phyloP scores from a whole-genome alignment of 371 early-diverging fungal genomes.

The Aphelidium insulamus region DNA sequence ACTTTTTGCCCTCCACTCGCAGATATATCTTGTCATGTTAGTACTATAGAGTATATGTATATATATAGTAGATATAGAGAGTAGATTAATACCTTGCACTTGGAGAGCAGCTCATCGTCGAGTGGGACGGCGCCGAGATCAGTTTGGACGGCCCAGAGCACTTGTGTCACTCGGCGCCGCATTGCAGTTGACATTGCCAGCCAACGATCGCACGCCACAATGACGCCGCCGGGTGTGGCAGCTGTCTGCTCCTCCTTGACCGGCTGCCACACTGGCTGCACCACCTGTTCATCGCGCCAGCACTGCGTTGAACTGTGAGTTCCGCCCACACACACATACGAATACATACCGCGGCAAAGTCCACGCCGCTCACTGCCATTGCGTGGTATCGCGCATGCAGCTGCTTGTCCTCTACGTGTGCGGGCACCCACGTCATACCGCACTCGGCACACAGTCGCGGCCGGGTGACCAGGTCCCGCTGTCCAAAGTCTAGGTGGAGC shows the following conservation, averaged over 20 bases:
- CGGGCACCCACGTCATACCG: constrained; percentile 15
- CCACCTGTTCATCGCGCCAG: no score
- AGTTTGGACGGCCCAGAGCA: constrained; percentile 6
- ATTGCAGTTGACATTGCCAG: constrained; percentile 2
- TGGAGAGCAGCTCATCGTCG: constrained; percentile 1
- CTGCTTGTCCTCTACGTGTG: constrained; percentile 13
- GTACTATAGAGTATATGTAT: no score
- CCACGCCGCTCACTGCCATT: constrained; percentile 4
- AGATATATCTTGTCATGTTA: no score
- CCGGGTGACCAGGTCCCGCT: constrained; percentile 11
- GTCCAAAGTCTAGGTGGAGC: constrained; percentile 20
- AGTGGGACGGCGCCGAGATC: constrained; percentile 10
- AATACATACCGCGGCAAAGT: constrained; percentile 2
- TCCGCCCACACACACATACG: background rate
- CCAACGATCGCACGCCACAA: constrained; percentile 2
- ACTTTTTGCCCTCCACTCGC: constrained; percentile 5
- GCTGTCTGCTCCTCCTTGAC: background rate
- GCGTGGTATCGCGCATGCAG: constrained; percentile 15
- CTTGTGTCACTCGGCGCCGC: constrained; percentile 5
- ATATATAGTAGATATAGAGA: no score
- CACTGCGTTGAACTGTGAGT: background rate
- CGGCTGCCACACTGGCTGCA: no score
- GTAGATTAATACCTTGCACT: constrained; percentile 12
- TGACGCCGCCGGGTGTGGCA: background rate
- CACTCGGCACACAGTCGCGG: constrained; percentile 13